phyloP scores from a whole-genome alignment of 768 basidiomycete species.

The Lactifluus pinguis region DNA sequence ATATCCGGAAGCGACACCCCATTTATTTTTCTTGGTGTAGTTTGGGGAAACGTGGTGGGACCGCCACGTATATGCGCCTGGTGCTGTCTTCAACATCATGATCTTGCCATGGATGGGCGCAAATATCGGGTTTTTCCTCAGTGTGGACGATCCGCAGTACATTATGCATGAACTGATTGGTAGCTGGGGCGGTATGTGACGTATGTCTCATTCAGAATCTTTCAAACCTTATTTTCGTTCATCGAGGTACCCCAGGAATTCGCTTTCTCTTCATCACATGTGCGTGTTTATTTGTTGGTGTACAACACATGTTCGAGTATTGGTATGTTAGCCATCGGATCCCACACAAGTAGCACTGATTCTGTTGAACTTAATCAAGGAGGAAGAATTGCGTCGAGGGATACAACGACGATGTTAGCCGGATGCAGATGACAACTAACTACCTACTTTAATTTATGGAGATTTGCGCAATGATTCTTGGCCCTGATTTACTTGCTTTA shows the following conservation, averaged over 20 bases:
- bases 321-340: slow-evolving; percentile 40
- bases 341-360: background rate
- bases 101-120: slow-evolving; percentile 84
- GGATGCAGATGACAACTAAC: background rate
- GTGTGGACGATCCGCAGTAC: slow-evolving; percentile 67
- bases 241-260: slow-evolving; percentile 37
- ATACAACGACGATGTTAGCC: slow-evolving; percentile 16
- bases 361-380: slow-evolving; percentile 16
- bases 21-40: slow-evolving; percentile 31
- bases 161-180: slow-evolving; percentile 55
- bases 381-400: slow-evolving; percentile 26
- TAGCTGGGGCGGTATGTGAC: slow-evolving; percentile 63
- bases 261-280: slow-evolving; percentile 54
- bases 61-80: slow-evolving; percentile 73
- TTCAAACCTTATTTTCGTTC: background rate
- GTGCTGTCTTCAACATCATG: slow-evolving; percentile 75
- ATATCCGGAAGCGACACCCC: background rate
- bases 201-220: no score
- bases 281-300: slow-evolving; percentile 65
- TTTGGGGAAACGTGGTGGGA: slow-evolving; percentile 69
- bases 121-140: slow-evolving; percentile 91
- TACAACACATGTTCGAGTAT: slow-evolving; percentile 96
- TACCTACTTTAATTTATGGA: no score
- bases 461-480: no score
- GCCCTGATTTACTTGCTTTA: no score